A percentile compares a stretch with the other conserved stretches of the same genome.
Conservation (phyloP, 176 grass and related monocot species). For the Raddia guianensis region DNA sequence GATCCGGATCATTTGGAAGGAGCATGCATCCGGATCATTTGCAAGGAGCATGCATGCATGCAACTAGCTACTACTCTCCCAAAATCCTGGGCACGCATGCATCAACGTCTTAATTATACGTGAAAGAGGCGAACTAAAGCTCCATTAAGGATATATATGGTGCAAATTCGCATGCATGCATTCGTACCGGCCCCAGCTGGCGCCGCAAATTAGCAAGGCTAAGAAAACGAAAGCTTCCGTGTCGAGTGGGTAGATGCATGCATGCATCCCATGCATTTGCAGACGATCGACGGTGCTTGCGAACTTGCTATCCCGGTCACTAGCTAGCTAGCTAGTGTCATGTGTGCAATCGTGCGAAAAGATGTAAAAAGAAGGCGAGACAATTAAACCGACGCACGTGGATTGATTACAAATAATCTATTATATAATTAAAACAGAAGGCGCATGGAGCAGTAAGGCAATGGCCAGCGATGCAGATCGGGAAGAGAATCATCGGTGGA, state of each 20-base stretch:
- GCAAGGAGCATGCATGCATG: background rate
- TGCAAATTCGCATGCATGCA: background rate
- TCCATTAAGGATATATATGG: background rate
- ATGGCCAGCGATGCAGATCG: no score
- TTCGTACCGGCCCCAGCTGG: background rate
- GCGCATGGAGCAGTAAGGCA: no score
- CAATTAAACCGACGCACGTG: background rate
- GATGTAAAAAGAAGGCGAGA: conserved; percentile 3
- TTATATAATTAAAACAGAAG: no score
- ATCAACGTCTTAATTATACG: conserved; percentile 18
- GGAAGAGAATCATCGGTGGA: no score
- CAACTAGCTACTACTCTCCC: conserved; percentile 13
- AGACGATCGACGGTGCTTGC: background rate
- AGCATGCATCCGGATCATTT: no score
- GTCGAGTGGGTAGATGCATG: conserved; percentile 7
- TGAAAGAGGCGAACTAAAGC: conserved; percentile 19
- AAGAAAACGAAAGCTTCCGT: conserved; percentile 1
- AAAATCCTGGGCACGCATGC: background rate
- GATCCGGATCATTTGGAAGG: no score
- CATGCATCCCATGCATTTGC: conserved; percentile 44
- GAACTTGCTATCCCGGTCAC: conserved; percentile 17
- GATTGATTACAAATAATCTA: background rate
- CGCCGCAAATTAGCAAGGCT: conserved; percentile 39
- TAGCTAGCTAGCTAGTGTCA: conserved; percentile 17
- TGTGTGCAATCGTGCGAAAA: conserved; percentile 33